phyloP scores from a whole-genome alignment of 2,329 filamentous ascomycete species.

The Fusarium sambucinum region DNA sequence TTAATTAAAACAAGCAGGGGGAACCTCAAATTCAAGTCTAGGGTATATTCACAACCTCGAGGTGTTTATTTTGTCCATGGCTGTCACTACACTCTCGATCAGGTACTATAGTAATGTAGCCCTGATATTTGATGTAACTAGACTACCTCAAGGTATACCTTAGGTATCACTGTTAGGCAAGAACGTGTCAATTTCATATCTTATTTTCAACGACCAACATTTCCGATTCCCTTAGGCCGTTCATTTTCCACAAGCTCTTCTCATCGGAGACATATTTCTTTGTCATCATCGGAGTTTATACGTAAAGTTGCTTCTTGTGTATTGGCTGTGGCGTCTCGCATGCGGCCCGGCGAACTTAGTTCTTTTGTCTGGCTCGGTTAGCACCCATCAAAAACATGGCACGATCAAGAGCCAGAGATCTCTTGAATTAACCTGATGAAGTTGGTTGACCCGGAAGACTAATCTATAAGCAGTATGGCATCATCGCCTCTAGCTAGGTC shows the following conservation, averaged over 20 bases:
- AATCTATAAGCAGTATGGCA: constrained; percentile 1
- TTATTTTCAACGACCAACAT: no score
- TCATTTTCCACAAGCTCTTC: no score
- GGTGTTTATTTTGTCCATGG: no score
- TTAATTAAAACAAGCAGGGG: constrained; percentile 42
- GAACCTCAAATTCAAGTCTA: constrained; percentile 8
- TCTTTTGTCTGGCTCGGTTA: background rate
- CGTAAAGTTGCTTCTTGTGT: background rate
- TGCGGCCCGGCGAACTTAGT: constrained; percentile 3
- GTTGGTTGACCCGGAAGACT: background rate
- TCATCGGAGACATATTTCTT: background rate
- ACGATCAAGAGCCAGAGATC: constrained; percentile 1
- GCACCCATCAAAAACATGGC: constrained; percentile 1
- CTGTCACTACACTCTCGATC: no score
- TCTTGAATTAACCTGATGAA: background rate
- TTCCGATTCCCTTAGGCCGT: no score
- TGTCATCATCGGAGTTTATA: background rate
- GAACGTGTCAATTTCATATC: no score
- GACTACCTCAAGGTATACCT: no score
- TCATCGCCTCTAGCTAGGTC: background rate
- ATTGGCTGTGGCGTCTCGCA: constrained; percentile 4
- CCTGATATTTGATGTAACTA: no score
- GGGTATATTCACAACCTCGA: background rate
- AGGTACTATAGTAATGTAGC: no score
- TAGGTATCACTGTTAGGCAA: no score